Evolutionary conservation across 1,139 yeast genomes (phyloP).

Genomic region (Saccharomycopsis hybrid): DNA sequence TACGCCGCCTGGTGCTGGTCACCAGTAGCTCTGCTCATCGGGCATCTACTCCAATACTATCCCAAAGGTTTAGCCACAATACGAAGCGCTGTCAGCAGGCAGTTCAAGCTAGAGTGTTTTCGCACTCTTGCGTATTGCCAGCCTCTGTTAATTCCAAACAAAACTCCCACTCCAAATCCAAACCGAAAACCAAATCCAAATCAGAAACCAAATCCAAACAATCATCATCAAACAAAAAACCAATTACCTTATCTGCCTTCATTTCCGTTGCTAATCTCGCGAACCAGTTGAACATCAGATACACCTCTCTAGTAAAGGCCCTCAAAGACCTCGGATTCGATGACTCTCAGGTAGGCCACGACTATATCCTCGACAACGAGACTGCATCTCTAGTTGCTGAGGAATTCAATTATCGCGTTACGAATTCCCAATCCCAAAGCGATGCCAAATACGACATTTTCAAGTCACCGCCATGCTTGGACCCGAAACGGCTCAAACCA

Average conservation of each 20-base stretch:
- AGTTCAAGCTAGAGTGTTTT: no score
- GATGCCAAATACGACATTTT: slow-evolving; percentile 39
- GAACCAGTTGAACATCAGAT: slow-evolving; percentile 58
- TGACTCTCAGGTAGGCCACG: slow-evolving; percentile 49
- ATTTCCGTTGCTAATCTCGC: slow-evolving; percentile 73
- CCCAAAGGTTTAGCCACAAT: no score
- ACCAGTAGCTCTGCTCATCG: no score
- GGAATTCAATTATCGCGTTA: slow-evolving; percentile 72
- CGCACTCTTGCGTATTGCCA: no score
- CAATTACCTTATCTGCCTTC: slow-evolving; percentile 62
- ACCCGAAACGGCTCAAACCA: slow-evolving; percentile 43
- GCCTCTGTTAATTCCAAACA: no score
- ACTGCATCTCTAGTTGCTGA: slow-evolving; percentile 83
- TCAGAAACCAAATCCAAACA: no score
- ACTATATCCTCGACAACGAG: slow-evolving; percentile 78
- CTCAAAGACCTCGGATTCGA: slow-evolving; percentile 71
- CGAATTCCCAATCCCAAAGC: slow-evolving; percentile 41
- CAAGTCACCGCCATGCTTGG: slow-evolving; percentile 33
- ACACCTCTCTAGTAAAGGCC: slow-evolving; percentile 50
- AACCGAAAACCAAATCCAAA: no score
- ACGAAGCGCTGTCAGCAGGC: no score
- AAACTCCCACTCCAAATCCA: no score
- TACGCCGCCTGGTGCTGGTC: no score
- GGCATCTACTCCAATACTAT: no score
- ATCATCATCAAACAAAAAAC: no score